Conservation (phyloP, 495 filamentous ascomycete species). For the Penicillium longicatenatum region DNA sequence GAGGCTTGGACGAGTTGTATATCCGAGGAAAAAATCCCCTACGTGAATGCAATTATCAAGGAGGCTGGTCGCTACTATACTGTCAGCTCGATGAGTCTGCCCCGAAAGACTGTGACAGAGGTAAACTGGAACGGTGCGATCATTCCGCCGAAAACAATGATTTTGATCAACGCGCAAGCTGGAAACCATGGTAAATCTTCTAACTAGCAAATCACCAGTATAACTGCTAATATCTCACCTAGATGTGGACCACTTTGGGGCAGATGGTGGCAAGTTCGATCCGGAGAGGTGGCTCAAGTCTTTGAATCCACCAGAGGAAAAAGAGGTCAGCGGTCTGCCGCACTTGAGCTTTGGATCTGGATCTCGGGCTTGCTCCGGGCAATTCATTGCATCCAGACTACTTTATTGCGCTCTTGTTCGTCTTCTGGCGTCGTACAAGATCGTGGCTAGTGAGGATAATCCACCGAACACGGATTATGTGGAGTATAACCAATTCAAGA, state of each 20-base stretch:
- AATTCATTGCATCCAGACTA: constrained; percentile 51
- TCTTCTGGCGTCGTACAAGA: constrained; percentile 49
- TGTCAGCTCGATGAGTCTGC: constrained; percentile 55
- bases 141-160: constrained; percentile 57
- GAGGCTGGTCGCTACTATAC: constrained; percentile 59
- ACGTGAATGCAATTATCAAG: constrained; percentile 53
- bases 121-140: constrained; percentile 56
- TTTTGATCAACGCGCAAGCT: constrained; percentile 59
- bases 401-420: constrained; percentile 53
- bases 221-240: not conserved
- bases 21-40: constrained; percentile 49
- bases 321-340: constrained; percentile 33
- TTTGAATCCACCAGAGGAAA: constrained; percentile 38
- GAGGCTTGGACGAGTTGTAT: constrained; percentile 53
- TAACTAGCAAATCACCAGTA: not conserved
- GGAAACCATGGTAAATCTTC: constrained; percentile 54
- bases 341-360: constrained; percentile 58
- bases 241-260: constrained; percentile 56
- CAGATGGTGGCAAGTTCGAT: constrained; percentile 50
- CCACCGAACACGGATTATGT: constrained; percentile 60
- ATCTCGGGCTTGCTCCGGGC: constrained; percentile 54
- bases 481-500: constrained; percentile 59
- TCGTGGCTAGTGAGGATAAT: constrained; percentile 48
- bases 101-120: constrained; percentile 52
- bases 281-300: constrained; percentile 54